Evolutionary conservation across 345 rosid species (phyloP), one percentile per base, ranked within the genome.

Genomic region (Bretschneidera sinensis): DNA sequence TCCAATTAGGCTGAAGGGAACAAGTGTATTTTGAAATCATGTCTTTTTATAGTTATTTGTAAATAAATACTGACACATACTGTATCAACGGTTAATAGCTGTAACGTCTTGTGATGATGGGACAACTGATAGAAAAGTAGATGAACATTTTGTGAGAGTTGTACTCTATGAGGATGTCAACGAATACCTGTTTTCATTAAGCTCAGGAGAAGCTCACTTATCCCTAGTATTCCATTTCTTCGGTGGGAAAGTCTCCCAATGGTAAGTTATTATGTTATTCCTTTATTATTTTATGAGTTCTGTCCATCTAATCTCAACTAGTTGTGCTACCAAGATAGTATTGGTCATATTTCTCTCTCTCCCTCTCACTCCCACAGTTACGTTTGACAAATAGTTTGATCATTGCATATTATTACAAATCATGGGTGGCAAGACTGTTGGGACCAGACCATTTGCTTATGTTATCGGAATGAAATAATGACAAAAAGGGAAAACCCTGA

Each of bases 121-220:
- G 67, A 51, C 70, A 39, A 64, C 71, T 33, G 80, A 79, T 65
- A 62, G 66, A 64, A 87, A 84, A 65, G 78, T 65, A 31, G 97
- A 92, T 64, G 96, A 83, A 55, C 88, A 80, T 60, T 66, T 85
- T 66, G 68, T 77, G 61, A 76, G 91, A 68, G 84, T 75, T 61
- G 74, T 87, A 54, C 64, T 90, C 39, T 86, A 81, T 87, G 97
- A 89, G 77, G 99, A 92, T 79, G 69, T 89, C 57, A 68, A 76
- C 43, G 95, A 87, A 61, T 83, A 74, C 74, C 65, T 92, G 74
- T 89, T 92, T 75, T 85, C 89, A 15, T 71, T 92, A 61, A 76
- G 74, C 69, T 87, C 97, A 55, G 66, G 67, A 19, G 90, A 83
- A 59, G 94, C 96, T 61, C 90, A 85, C 28, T 67, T 87, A 60